Conservation (phyloP, 2,329 filamentous ascomycete genomes). For the Capronia americana region DNA sequence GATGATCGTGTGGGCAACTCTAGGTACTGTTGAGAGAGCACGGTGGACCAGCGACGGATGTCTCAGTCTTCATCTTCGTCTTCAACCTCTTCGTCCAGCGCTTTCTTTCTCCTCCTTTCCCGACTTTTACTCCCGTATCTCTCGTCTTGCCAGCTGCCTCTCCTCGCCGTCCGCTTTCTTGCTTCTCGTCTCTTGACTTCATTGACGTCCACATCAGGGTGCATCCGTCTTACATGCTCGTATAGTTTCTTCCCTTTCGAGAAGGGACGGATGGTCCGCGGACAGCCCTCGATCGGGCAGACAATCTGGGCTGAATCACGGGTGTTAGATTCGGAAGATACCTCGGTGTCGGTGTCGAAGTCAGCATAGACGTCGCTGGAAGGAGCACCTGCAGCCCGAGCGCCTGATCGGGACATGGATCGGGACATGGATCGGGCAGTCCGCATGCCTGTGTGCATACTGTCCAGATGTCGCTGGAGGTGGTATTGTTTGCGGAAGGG, state of each 20-base stretch:
- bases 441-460: constrained; percentile 20
- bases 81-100: background rate
- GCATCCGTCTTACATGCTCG: constrained; percentile 37
- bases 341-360: constrained; percentile 4
- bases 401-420: background rate
- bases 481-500: constrained; percentile 36
- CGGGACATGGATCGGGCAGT: background rate
- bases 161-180: constrained; percentile 27
- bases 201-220: constrained; percentile 39
- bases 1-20: background rate
- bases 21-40: background rate
- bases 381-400: constrained; percentile 8
- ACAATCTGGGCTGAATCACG: constrained; percentile 20
- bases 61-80: constrained; percentile 7
- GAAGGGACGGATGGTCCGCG: constrained; percentile 27
- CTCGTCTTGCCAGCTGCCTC: constrained; percentile 30
- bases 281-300: constrained; percentile 37
- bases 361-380: constrained; percentile 19
- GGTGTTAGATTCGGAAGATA: background rate
- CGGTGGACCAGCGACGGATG: background rate
- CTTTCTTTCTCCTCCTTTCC: background rate
- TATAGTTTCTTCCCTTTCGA: constrained; percentile 34
- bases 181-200: constrained; percentile 32
- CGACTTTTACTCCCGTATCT: constrained; percentile 23
- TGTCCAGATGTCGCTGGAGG: constrained; percentile 34